Conservation (phyloP, 2,329 filamentous ascomycete species). For the Exophiala sp. region DNA sequence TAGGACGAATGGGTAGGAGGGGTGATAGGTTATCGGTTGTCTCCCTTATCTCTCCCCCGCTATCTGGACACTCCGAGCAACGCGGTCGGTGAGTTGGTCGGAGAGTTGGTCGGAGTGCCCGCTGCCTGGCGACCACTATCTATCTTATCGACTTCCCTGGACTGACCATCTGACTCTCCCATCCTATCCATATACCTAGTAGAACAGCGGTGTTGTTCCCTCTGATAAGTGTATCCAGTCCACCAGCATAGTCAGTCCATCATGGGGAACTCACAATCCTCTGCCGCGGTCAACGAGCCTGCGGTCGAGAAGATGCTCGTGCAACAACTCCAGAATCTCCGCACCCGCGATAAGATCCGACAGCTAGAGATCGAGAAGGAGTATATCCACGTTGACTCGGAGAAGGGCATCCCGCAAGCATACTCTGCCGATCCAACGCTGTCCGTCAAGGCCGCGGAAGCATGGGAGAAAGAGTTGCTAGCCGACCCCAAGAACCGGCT, state of each 20-base stretch:
- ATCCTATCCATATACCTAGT: too few relatives aligned
- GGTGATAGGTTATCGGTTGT: too few relatives aligned
- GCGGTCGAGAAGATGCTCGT: conserved; percentile 35
- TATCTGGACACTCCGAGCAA: too few relatives aligned
- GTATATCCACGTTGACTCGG: conserved; percentile 48
- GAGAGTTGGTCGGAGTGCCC: too few relatives aligned
- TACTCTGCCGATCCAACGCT: conserved; percentile 37
- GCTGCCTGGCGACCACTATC: too few relatives aligned
- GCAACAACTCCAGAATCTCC: conserved; percentile 37
- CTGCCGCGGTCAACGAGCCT: conserved; percentile 22
- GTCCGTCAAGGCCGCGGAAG: conserved; percentile 46
- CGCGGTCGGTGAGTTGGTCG: too few relatives aligned
- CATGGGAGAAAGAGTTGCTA: conserved; percentile 59
- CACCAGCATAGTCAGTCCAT: neutral
- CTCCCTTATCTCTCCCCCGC: too few relatives aligned
- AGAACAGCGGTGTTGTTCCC: too few relatives aligned
- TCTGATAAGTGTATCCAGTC: too few relatives aligned
- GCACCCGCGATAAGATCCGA: conserved; percentile 33
- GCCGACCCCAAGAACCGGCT: conserved; percentile 65
- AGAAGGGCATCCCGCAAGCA: conserved; percentile 35
- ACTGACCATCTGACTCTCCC: too few relatives aligned
- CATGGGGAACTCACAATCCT: conserved; percentile 29
- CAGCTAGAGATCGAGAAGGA: conserved; percentile 42
- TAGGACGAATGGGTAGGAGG: too few relatives aligned
- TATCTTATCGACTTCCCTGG: too few relatives aligned